Evolutionary conservation across 1,284 basidiomycete species (phyloP), one percentile per base, ranked within the genome.

Genomic region (Pseudozyma pruni): DNA sequence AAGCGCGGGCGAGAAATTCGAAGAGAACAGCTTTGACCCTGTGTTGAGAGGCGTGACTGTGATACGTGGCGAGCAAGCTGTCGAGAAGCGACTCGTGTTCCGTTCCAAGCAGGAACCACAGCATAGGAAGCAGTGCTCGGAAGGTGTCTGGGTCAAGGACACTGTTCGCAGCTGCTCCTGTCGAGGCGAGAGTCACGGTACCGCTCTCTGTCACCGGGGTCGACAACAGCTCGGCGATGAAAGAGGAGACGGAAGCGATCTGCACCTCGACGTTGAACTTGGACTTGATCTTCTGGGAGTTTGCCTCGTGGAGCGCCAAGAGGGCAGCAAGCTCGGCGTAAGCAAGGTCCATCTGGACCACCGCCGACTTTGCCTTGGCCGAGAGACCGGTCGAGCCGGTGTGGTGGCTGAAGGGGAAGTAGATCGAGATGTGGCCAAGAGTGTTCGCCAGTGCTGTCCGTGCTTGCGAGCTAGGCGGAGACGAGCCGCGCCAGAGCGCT

Each of bases 391-490:
- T 45, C 8, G 62, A 69, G 23, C 48, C 52, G 1, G 42, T 62
- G 31, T 49, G 62, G 25, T 62, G 53, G 49, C 72, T 63, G 42
- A 73, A 75, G 44, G 74, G 74, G 48, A 75, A 75, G 60, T 73
- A 75, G 29, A 69, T 29, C 6, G 72, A 67, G 25, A 70, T 34
- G 35, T 63, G 63, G 11, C 66, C 56, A 0, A 75, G 63, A 29
- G 63, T 39, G 17, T 61, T 63, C 11, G 58, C 46, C 11, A 73
- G 67, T 14, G 57, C 51, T 13, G 50, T 53, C 23, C 46, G 40
- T 11, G 39, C 39, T 17, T 47, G 47, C 17, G 58, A 7, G 22
- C 19, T 49, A 0, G 47, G 39, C 8, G 53, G 27, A 4, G 64
- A 25, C 1, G 56, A 45, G 31, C 51, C 54, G 3, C 70, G 63